phyloP scores from a whole-genome alignment of 768 basidiomycete genomes.

The Trametes elegans region DNA sequence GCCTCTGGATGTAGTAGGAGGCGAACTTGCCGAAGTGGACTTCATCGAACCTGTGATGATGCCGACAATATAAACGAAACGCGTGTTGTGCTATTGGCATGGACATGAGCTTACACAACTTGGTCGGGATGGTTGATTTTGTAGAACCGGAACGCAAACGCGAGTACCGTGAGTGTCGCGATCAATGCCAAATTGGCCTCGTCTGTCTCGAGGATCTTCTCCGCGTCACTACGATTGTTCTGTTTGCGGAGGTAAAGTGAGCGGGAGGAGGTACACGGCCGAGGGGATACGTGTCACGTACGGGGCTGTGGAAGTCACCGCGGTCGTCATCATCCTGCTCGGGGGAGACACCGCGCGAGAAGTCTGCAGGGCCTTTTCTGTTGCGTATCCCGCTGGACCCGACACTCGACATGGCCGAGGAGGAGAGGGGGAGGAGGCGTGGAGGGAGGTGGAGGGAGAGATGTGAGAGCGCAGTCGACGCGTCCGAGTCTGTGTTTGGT shows the following conservation, averaged over 20 bases:
- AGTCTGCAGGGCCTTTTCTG: neutral
- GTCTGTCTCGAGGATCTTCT: conserved; percentile 60
- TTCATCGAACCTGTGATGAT: conserved; percentile 77
- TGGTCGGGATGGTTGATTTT: conserved; percentile 94
- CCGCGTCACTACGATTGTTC: conserved; percentile 59
- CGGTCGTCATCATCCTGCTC: conserved; percentile 20
- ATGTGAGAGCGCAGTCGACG: conserved; percentile 3
- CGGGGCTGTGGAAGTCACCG: conserved; percentile 17
- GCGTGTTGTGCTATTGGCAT: neutral
- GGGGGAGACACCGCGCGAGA: conserved; percentile 1
- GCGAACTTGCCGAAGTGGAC: conserved; percentile 99
- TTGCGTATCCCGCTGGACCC: conserved; percentile 12
- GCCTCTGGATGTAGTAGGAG: conserved; percentile 84
- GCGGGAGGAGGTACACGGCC: neutral
- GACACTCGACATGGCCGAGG: conserved; percentile 20
- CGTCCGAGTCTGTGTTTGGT: too few relatives aligned
- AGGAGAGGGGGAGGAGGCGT: neutral
- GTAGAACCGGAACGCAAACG: conserved; percentile 87
- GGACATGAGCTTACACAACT: conserved; percentile 68
- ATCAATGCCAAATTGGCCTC: conserved; percentile 64
- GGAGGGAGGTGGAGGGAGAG: neutral
- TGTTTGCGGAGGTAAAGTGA: conserved; percentile 15
- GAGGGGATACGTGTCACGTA: conserved; percentile 23
- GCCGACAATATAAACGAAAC: conserved; percentile 7
- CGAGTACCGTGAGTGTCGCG: conserved; percentile 62